Evolutionary conservation across 768 basidiomycete species (phyloP), one percentile per base, ranked within the genome.

Genomic region (Sutorius australiensis): DNA sequence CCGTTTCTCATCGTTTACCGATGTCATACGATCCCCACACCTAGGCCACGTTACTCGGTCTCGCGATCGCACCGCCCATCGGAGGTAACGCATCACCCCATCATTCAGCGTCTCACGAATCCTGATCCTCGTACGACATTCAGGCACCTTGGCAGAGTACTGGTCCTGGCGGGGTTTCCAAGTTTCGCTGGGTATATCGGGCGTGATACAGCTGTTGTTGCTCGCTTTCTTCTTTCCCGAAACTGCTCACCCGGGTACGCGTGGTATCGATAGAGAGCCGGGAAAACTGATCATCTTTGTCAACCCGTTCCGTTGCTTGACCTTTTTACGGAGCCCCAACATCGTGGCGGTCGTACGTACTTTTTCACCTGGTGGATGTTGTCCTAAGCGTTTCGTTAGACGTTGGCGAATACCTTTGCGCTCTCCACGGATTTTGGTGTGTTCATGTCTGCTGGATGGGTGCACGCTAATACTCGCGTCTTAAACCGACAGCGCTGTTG

Each of bases 111-210:
- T 45, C 7, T 30, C 21, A 42, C 31, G 12, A n/a, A 41, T 12
- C 4, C n/a, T 48, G 51, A 54, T 46, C 16, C 36, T 21, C 24
- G 46, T 37, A 19, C 32, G 24, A 1, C 17, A 19, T 49, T 14
- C 9, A 80, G 81, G 81, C 13, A 47, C 76, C 27, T 71, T 76
- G 0, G 75, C 85, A 0, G 72, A 84, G 48, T 86, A 84, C 56
- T 75, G 75, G 32, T 87, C 86, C 0, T 89, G 87, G 86, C 77
- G 87, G 0, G 55, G 74, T 4, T 78, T 85, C 65, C 85, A 89
- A 61, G 61, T 67, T 8, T 59, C 61, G 0, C 53, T 88, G 1
- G 78, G 76, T 3, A 34, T 73, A 0, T 64, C 71, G 36, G 78
- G 77, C 2, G 34, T 78, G 0, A 13, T 75, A 1, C 69, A 73